phyloP scores from a whole-genome alignment of 2,329 filamentous ascomycete genomes.

The Raffaelea ambrosiae region DNA sequence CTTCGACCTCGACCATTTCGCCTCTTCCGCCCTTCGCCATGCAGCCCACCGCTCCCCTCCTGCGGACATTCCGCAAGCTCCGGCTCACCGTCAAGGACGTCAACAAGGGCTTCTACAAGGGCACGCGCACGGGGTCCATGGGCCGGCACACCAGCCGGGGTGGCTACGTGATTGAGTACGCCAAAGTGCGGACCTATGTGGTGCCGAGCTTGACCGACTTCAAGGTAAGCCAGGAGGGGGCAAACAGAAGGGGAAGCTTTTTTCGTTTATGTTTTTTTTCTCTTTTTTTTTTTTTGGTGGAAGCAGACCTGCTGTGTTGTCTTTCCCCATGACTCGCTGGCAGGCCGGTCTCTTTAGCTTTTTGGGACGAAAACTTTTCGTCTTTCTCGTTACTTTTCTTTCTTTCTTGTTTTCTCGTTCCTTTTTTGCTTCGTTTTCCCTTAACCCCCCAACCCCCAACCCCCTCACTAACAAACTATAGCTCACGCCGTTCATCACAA shows the following conservation, averaged over 20 bases:
- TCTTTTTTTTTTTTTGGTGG: background rate
- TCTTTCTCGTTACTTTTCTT: too few species aligned
- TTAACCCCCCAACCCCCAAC: background rate
- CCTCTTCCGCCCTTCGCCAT: conserved; percentile 31
- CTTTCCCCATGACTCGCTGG: too few species aligned
- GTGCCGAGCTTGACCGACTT: conserved; percentile 60
- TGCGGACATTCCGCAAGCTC: conserved; percentile 62
- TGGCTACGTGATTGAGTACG: conserved; percentile 74
- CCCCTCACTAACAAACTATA: too few species aligned
- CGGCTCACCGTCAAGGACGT: conserved; percentile 87
- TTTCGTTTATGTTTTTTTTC: background rate
- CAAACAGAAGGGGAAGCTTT: too few species aligned
- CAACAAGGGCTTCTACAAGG: conserved; percentile 95
- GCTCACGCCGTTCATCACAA: conserved; percentile 73
- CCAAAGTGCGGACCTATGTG: conserved; percentile 84
- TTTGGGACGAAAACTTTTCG: too few species aligned
- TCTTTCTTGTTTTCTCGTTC: background rate
- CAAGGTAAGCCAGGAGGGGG: too few species aligned
- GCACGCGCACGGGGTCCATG: conserved; percentile 80
- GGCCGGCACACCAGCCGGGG: conserved; percentile 77
- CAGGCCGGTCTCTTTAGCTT: too few species aligned
- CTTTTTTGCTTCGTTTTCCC: background rate
- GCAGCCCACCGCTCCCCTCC: conserved; percentile 60
- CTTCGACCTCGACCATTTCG: background rate
- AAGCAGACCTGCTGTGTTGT: too few species aligned